phyloP scores from a whole-genome alignment of 2,329 filamentous ascomycete species.

The Sclerotinia subarctica region DNA sequence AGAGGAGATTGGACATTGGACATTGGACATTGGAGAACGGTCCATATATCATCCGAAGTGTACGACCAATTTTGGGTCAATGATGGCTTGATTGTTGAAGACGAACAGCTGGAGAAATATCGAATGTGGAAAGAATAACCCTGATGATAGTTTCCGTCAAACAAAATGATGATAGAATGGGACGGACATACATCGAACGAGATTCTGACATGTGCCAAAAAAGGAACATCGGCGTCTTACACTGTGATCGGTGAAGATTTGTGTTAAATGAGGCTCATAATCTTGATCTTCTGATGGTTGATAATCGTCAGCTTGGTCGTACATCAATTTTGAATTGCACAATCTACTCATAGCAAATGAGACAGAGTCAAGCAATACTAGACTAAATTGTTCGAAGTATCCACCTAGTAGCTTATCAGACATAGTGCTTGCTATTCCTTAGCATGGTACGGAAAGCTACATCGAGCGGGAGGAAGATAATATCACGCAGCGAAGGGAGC shows the following conservation, averaged over 20 bases:
- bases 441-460: slow-evolving; percentile 11
- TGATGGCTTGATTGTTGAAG: background rate
- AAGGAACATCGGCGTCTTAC: slow-evolving; percentile 3
- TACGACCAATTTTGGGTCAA: background rate
- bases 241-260: slow-evolving; percentile 6
- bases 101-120: background rate
- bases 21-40: background rate
- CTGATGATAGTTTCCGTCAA: background rate
- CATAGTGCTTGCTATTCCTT: background rate
- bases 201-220: slow-evolving; percentile 1
- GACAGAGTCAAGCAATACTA: background rate
- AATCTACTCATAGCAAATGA: background rate
- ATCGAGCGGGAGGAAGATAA: slow-evolving; percentile 13
- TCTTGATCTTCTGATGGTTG: slow-evolving; percentile 13
- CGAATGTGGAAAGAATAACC: slow-evolving; percentile 10
- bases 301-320: slow-evolving; percentile 7
- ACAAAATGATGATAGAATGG: background rate
- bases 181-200: slow-evolving; percentile 5
- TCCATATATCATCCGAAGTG: slow-evolving; percentile 1
- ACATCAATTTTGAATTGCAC: slow-evolving; percentile 10
- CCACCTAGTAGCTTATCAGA: background rate
- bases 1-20: background rate
- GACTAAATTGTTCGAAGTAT: background rate
- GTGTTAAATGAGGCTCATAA: slow-evolving; percentile 16
- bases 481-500: slow-evolving; percentile 4